Evolutionary conservation across 345 rosid genomes (phyloP).

Genomic region (Brassica nigra): DNA sequence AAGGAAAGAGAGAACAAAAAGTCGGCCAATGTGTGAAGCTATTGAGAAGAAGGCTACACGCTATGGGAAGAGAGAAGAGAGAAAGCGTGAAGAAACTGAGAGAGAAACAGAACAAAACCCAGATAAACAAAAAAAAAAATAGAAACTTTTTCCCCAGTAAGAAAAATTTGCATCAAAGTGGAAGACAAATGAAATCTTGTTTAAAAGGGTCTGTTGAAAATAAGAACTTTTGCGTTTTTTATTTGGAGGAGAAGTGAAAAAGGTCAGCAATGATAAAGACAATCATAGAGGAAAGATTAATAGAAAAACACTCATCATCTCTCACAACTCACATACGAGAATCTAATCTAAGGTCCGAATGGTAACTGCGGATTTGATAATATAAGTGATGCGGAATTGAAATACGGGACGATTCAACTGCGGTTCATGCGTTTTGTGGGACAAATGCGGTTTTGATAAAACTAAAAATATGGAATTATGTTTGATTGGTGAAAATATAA

Average conservation of each 20-base stretch:
- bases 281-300: constrained; percentile 20
- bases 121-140: background rate
- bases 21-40: constrained; percentile 27
- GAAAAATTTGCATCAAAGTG: constrained; percentile 1
- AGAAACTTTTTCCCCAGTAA: background rate
- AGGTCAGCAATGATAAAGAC: constrained; percentile 17
- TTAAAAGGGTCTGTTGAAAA: background rate
- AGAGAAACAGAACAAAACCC: constrained; percentile 2
- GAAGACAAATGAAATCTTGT: background rate
- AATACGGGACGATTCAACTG: too few relatives aligned
- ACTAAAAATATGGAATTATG: too few relatives aligned
- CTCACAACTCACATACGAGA: constrained; percentile 23
- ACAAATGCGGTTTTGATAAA: too few relatives aligned
- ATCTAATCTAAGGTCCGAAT: background rate
- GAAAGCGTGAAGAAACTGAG: constrained; percentile 11
- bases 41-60: constrained; percentile 6
- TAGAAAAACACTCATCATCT: background rate
- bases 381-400: too few relatives aligned
- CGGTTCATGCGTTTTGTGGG: too few relatives aligned
- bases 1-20: constrained; percentile 2
- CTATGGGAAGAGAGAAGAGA: background rate
- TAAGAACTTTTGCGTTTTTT: background rate
- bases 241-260: background rate
- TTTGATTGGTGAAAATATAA: too few relatives aligned
- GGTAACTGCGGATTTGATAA: too few relatives aligned